Evolutionary conservation across 352 stramenopile species (phyloP).

Genomic region (Phytopythium oedochilum): DNA sequence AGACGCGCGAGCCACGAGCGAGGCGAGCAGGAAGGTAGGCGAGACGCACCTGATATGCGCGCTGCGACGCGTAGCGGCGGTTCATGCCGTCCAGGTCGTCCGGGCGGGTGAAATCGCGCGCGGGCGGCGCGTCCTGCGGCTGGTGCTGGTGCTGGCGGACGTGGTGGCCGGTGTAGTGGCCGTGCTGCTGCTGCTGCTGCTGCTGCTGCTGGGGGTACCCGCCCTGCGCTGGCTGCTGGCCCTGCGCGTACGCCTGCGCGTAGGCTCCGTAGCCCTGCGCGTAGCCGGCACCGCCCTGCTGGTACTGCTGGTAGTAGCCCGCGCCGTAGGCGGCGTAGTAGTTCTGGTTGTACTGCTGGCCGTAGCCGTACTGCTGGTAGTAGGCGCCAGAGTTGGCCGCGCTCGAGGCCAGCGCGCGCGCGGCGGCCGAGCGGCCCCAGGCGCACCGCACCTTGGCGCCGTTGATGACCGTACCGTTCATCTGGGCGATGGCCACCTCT

Average conservation of each 20-base stretch:
- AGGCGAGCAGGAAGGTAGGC: neutral
- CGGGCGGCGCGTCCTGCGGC: constrained; percentile 23
- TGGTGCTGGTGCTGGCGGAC: constrained; percentile 19
- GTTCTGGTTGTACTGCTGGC: constrained; percentile 44
- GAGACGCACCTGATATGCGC: constrained; percentile 68
- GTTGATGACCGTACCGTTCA: constrained; percentile 83
- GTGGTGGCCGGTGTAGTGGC: constrained; percentile 30
- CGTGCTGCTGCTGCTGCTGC: constrained; percentile 29
- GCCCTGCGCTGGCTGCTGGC: constrained; percentile 24
- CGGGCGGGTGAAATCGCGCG: constrained; percentile 62
- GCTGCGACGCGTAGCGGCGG: constrained; percentile 69
- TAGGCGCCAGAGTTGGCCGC: constrained; percentile 31
- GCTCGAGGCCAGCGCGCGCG: constrained; percentile 22
- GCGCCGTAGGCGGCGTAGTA: constrained; percentile 59
- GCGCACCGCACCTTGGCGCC: constrained; percentile 83
- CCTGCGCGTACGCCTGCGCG: constrained; percentile 33
- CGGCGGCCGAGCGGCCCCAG: constrained; percentile 81
- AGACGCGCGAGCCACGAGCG: neutral
- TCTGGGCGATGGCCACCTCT: constrained; percentile 83
- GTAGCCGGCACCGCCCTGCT: constrained; percentile 32
- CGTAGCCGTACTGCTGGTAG: constrained; percentile 40
- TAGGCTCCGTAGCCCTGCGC: constrained; percentile 42
- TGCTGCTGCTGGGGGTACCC: constrained; percentile 39
- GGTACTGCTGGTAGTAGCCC: constrained; percentile 57
- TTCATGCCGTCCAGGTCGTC: constrained; percentile 79